A percentile compares a stretch with the other conserved stretches of the same genome.
Evolutionary conservation across 78 protist genomes (phyloP).

Genomic region (Dictyostelium firmibasis): DNA sequence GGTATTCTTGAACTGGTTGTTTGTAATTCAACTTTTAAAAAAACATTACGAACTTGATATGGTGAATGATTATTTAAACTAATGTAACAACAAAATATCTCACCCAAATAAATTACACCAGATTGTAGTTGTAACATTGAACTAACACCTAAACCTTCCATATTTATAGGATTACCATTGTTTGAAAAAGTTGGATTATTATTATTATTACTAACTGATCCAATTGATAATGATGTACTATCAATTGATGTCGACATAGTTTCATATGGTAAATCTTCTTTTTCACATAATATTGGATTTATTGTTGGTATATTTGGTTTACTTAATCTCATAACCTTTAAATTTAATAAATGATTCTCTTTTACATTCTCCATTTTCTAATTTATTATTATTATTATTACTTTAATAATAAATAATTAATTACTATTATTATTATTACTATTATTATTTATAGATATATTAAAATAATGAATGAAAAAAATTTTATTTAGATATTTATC

Average conservation of each 20-base stretch:
- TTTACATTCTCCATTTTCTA: slow-evolving; percentile 6
- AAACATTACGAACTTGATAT: slow-evolving; percentile 58
- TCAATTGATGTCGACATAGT: neutral
- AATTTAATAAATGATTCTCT: slow-evolving; percentile 65
- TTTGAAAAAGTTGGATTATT: neutral
- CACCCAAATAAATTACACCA: slow-evolving; percentile 71
- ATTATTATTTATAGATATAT: neutral
- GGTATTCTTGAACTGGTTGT: slow-evolving; percentile 51
- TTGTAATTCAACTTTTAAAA: slow-evolving; percentile 71
- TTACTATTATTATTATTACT: neutral
- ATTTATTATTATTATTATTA: neutral
- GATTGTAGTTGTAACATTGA: slow-evolving; percentile 66
- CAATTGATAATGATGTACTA: neutral
- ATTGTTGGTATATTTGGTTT: slow-evolving; percentile 53
- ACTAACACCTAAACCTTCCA: slow-evolving; percentile 44
- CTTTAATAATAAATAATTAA: too few relatives aligned
- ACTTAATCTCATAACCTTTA: slow-evolving; percentile 68
- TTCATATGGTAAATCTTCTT: slow-evolving; percentile 39
- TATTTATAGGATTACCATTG: neutral
- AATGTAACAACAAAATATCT: slow-evolving; percentile 57
- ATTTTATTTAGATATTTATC: neutral
- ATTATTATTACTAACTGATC: neutral
- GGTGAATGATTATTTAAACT: slow-evolving; percentile 78
- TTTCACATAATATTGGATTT: slow-evolving; percentile 37
- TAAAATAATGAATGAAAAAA: neutral